Evolutionary conservation across 306 rosid species (phyloP).

Genomic region (Cicer bijugum): DNA sequence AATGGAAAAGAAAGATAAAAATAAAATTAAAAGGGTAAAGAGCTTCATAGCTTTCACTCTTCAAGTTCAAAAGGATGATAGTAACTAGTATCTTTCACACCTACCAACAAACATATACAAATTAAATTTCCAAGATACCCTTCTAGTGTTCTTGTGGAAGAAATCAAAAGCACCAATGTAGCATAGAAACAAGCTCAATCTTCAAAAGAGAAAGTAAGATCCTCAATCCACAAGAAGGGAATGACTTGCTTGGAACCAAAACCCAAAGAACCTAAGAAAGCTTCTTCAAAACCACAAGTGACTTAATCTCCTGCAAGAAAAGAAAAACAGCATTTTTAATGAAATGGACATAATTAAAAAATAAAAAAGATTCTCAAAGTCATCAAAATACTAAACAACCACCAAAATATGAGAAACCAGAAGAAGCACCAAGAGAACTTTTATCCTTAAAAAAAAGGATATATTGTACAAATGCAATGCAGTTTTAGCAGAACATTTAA

Average conservation of each 20-base stretch:
- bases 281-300: conserved; percentile 38
- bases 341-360: conserved; percentile 17
- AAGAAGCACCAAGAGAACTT: conserved; percentile 39
- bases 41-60: conserved; percentile 58
- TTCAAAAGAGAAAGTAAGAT: conserved; percentile 31
- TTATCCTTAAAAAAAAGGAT: conserved; percentile 31
- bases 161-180: conserved; percentile 10
- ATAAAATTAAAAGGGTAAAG: conserved; percentile 62
- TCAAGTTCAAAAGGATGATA: conserved; percentile 36
- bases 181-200: conserved; percentile 40
- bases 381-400: conserved; percentile 35
- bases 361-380: conserved; percentile 35
- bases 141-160: conserved; percentile 34
- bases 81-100: conserved; percentile 27
- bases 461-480: conserved; percentile 27
- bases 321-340: conserved; percentile 32
- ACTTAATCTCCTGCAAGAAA: conserved; percentile 43
- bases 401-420: conserved; percentile 36
- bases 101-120: conserved; percentile 32
- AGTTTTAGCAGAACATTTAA: conserved; percentile 44
- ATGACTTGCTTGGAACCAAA: conserved; percentile 34
- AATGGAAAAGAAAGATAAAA: conserved; percentile 62
- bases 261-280: conserved; percentile 21
- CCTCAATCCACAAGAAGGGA: conserved; percentile 36
- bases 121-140: conserved; percentile 39